Base-by-base conservation (phyloP, 2,329 filamentous ascomycete genomes). In the Alternaria brassicicola region DNA sequence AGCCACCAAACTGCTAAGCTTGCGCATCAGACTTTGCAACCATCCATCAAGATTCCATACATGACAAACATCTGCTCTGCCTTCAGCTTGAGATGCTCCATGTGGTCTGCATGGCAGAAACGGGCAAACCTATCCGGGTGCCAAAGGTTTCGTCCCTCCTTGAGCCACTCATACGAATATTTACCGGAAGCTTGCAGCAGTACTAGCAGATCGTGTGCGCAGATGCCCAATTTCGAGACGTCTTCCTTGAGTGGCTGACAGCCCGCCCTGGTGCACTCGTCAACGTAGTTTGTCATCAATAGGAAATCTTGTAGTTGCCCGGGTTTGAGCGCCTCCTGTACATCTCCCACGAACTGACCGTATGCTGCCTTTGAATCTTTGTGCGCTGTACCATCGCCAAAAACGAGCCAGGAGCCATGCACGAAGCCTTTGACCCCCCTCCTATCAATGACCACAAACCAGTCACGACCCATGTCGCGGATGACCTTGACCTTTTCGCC, bases 121-220 rank as follows among this genome's bases (percentile, higher is more conserved):
- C 68, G 64, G 30, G 63, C 68, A 42, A 76, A 76, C 26, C 64
- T 68, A 42, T 77, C 74, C 31, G 74, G 74, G 36, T 77, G 74
- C 70, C 71, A 77, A 30, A 67, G 42, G 52, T 66, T 70, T 15
- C 74, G 64, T 42, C 67, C 62, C 10, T 66, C 60, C 55, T 72
- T 74, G 26, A 77, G 62, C 60, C 66, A 70, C 15, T 65, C 64
- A 28, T 62, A 57, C 1, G 59, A 65, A 43, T 68, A 73, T 3
- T 42, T 19, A 3, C 62, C 69, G 7, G 70, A 71, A 6, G 69
- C 72, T n/a, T 62, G 36, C 35, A 77, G 57, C 23, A 77, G 46
- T 21, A 46, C 53, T 35, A 55, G 51, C 36, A 77, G 45, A 45
- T 75, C 70, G 50, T 77, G 74, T 6, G 52, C 25, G 45, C 75